Evolutionary conservation across 805 yeast genomes (phyloP).

Genomic region (Jamesozyma lodderae): DNA sequence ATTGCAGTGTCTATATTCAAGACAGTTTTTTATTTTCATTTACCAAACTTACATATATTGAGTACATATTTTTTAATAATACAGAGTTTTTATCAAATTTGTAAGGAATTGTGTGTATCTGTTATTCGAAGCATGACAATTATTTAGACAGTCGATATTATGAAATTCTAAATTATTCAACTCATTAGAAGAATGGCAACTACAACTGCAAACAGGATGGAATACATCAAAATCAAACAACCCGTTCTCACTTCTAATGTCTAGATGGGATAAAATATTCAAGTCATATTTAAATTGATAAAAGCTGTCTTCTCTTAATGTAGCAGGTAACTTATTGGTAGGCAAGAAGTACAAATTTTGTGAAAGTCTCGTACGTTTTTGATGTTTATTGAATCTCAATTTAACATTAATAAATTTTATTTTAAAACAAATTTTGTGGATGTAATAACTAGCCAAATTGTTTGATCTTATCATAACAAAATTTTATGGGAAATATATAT

Average conservation of each 20-base stretch:
- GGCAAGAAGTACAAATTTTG: background rate
- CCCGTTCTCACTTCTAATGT: background rate
- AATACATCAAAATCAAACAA: background rate
- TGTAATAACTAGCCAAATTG: background rate
- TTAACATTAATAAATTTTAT: background rate
- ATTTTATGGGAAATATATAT: no score
- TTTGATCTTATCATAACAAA: background rate
- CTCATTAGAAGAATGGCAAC: background rate
- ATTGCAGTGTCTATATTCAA: background rate
- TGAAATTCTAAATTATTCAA: background rate
- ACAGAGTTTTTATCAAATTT: background rate
- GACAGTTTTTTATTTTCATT: background rate
- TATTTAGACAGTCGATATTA: background rate
- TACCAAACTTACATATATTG: background rate
- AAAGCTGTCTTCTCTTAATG: background rate
- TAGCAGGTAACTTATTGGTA: background rate
- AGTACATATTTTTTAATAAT: background rate
- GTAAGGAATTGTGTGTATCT: background rate
- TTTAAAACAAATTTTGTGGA: background rate
- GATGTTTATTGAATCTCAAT: background rate
- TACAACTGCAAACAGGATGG: background rate
- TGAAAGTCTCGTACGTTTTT: background rate
- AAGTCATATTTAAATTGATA: background rate
- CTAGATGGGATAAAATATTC: background rate
- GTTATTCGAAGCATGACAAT: constrained; percentile 1